phyloP scores from a whole-genome alignment of 306 rosid genomes.

The Medicago ruthenica region DNA sequence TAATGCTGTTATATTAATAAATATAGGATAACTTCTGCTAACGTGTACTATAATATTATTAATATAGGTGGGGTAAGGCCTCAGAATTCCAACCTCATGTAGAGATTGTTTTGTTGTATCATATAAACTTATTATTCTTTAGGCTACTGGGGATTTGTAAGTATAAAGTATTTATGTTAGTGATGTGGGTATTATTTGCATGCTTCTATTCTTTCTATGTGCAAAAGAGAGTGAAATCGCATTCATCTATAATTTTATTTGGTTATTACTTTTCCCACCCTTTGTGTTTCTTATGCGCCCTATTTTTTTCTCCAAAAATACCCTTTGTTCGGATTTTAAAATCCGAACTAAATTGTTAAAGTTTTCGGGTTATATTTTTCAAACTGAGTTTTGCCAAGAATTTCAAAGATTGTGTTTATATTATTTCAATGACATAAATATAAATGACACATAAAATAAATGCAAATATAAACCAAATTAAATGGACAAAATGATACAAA shows the following conservation, averaged over 20 bases:
- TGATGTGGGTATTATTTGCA: constrained; percentile 28
- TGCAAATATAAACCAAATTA: too few relatives aligned
- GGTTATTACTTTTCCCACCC: too few relatives aligned
- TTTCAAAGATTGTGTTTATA: too few relatives aligned
- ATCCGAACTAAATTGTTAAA: too few relatives aligned
- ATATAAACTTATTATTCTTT: constrained; percentile 60
- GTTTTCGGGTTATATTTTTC: too few relatives aligned
- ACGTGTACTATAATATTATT: constrained; percentile 45
- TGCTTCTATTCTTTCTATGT: constrained; percentile 31
- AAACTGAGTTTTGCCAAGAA: too few relatives aligned
- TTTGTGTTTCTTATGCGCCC: too few relatives aligned
- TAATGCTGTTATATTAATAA: constrained; percentile 45
- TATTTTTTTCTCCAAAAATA: too few relatives aligned
- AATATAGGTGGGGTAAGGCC: constrained; percentile 46
- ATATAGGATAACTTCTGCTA: constrained; percentile 47
- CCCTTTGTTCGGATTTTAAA: too few relatives aligned
- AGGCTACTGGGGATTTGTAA: constrained; percentile 52
- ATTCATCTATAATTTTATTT: constrained; percentile 12
- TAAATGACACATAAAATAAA: too few relatives aligned
- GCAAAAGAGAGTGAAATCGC: constrained; percentile 5
- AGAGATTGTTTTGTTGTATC: constrained; percentile 63
- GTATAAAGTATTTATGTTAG: constrained; percentile 42
- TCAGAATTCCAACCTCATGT: constrained; percentile 47
- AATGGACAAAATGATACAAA: too few relatives aligned
- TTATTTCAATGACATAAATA: too few relatives aligned